Base-by-base conservation (phyloP, 345 rosid genomes). In the Gossypium longicalyx region DNA sequence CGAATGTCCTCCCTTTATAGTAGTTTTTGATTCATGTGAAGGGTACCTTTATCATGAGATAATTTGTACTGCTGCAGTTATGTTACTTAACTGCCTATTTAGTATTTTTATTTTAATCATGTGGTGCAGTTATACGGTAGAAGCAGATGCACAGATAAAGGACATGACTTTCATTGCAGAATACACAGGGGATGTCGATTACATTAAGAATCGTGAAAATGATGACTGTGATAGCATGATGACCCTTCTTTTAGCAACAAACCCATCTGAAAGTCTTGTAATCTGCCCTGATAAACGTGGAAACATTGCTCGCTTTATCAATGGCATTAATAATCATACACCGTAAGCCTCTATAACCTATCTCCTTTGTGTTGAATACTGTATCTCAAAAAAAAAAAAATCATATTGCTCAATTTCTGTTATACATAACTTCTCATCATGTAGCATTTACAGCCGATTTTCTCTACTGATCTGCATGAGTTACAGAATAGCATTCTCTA, bases 121-220 rank as follows among this genome's bases (percentile, higher is more conserved):
- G 11, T 70, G 53, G 43, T 83, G 85, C 91, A 93, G 98, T 75
- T 91, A 70, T 84, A 93, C 98, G 1, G 97, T 91, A 61, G 93
- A 90, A 82, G 94, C 96, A 13, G 97, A 91, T 78, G 86, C 86
- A 74, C 91, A 76, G 60, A 91, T 93, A 27, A 93, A 90, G 83
- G 98, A 91, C 84, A 77, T 90, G 86, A 93, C 98, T 67, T 81
- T 93, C 73, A 81, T 93, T 73, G 84, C 92, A 38, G 98, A 93
- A 74, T 93, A 93, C 82, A 81, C 89, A 13, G 98, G 98, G n/a
- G 94, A 93, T 72, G 97, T 93, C 82, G 97, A 93, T 84, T 93
- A 85, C 82, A 77, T 90, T 65, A 82, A 79, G 74, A 91, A 88
- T 79, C 84, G 97, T 44, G 96, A 93, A 79, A 79, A 83, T 23